phyloP scores from a whole-genome alignment of 345 rosid genomes.

The Linum trigynum region DNA sequence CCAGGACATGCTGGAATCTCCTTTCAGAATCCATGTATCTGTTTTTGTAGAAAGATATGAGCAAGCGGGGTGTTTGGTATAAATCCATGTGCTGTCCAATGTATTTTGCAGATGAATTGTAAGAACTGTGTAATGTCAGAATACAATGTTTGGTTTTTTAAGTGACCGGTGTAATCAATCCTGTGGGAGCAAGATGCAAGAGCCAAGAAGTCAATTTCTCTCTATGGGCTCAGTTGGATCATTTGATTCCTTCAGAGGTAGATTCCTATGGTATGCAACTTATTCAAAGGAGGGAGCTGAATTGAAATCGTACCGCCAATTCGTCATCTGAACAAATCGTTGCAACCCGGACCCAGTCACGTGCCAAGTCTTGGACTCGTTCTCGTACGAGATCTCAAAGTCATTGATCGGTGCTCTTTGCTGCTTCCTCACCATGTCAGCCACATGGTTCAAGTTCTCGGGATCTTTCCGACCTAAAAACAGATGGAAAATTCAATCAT shows the following conservation, averaged over 20 bases:
- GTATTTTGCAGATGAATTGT: too few relatives aligned
- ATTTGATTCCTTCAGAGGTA: not conserved
- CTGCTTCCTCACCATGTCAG: constrained; percentile 58
- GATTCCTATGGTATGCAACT: not conserved
- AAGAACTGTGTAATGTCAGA: not conserved
- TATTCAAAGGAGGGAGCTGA: not conserved
- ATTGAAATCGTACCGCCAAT: constrained; percentile 53
- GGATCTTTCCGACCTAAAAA: constrained; percentile 28
- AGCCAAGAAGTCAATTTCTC: too few relatives aligned
- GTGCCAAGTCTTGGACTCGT: constrained; percentile 55
- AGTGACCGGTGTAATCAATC: too few relatives aligned
- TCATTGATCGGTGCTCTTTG: constrained; percentile 61
- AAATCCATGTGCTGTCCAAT: too few relatives aligned
- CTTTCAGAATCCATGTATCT: constrained; percentile 79
- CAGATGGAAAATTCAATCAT: constrained; percentile 6
- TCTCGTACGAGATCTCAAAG: constrained; percentile 62
- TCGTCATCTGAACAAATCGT: constrained; percentile 94
- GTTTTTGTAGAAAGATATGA: constrained; percentile 9
- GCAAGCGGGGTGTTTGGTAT: too few relatives aligned
- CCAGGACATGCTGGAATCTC: constrained; percentile 83
- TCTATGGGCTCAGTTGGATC: too few relatives aligned
- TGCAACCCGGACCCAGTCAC: constrained; percentile 75
- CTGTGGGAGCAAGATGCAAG: too few relatives aligned
- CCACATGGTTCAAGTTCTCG: constrained; percentile 62
- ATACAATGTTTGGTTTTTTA: too few relatives aligned